Evolutionary conservation across 306 rosid species (phyloP).

Genomic region (Chamaecrista fasciculata): DNA sequence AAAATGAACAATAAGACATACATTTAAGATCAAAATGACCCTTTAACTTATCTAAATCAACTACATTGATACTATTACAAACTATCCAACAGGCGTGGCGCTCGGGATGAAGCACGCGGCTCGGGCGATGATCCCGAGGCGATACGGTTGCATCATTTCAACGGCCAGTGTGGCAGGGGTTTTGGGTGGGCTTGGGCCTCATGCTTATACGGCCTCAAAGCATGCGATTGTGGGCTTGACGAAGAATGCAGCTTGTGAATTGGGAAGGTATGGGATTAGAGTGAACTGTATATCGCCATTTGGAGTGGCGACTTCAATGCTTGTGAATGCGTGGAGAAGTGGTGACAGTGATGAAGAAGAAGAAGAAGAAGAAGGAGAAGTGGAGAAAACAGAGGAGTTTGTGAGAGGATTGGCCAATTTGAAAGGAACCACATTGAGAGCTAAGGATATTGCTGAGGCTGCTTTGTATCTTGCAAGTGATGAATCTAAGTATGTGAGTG

Average conservation of each 20-base stretch:
- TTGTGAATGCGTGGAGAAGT: constrained; percentile 67
- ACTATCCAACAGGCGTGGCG: constrained; percentile 71
- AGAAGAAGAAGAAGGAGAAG: constrained; percentile 33
- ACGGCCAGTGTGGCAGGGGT: constrained; percentile 76
- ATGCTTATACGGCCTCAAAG: constrained; percentile 78
- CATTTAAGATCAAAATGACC: no score
- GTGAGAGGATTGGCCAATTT: constrained; percentile 71
- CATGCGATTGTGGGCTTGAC: constrained; percentile 85
- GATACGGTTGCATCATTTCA: constrained; percentile 60
- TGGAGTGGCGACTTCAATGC: constrained; percentile 88
- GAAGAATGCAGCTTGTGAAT: constrained; percentile 72
- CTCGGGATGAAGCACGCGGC: constrained; percentile 80
- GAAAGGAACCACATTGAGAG: constrained; percentile 60
- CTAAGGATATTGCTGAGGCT: constrained; percentile 77
- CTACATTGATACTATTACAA: no score
- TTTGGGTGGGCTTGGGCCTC: constrained; percentile 76
- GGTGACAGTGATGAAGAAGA: constrained; percentile 16
- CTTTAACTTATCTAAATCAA: no score
- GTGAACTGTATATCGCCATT: constrained; percentile 82
- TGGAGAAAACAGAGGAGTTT: constrained; percentile 69
- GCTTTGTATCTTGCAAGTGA: constrained; percentile 80
- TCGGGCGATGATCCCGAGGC: constrained; percentile 58
- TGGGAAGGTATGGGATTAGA: constrained; percentile 65
- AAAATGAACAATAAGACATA: no score
- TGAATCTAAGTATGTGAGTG: constrained; percentile 77